Evolutionary conservation across 345 rosid species (phyloP), one percentile per base, ranked within the genome.

Genomic region (Erysimum cheiranthoides): DNA sequence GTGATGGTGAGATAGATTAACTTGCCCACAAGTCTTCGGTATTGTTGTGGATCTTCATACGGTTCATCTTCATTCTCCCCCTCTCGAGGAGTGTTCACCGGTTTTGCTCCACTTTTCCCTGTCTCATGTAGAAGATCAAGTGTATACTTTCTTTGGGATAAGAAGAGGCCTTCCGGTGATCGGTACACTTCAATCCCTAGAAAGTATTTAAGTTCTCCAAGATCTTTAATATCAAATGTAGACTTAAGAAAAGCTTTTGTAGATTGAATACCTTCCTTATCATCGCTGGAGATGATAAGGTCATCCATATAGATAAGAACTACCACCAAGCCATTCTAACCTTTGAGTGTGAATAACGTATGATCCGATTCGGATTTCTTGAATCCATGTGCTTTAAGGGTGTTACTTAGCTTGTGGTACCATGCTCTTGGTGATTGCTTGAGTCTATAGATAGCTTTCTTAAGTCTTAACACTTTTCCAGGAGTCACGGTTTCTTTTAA

Each of bases 331-430:
- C 36, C 8, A 5, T 34, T 7, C 1, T 0, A 2, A 6, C 8
- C 2, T 34, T 34, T 7, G 1, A 34, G 36, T 1, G 8, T 34
- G 8, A 34, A 34, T 5, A 34, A 5, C 0, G 36, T 5, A 4
- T 34, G 47, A 5, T 43, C 17, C 0, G 47, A 2, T 2, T 43
- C 17, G 1, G 47, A 43, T 13, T 13, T 13, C 3, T 14, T 13
- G 1, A 43, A 43, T 0, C 47, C 17, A 5, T 4, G 8, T 0
- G 5, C 3, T 0, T 17, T 1, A 2, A 8, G 1, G 0, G 21
- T 46, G 2, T 10, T 2, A 0, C 51, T 46, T 0, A 46, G 3
- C 51, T 46, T 46, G 51, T 46, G 51, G 1, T 46, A 46, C 25
- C 51, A 46, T 0, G 51, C 51, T 16, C 51, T 16, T 0, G 51